These are phyloP conservation scores for Agastache rugosa DNA, from an alignment of 257 asterid genomes.

Conservation along the genomic window DNA sequence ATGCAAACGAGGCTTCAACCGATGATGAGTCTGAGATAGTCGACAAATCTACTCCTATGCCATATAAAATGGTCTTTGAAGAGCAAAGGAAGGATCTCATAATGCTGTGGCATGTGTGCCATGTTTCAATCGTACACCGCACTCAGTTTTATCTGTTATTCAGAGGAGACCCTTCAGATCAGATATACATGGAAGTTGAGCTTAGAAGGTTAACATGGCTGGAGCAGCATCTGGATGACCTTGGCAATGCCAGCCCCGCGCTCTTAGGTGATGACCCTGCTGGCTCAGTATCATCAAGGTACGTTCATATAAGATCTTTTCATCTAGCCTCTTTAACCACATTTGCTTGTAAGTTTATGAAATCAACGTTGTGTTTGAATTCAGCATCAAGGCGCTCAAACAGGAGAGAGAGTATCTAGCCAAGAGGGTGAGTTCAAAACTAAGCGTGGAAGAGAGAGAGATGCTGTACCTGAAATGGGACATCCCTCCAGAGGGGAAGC, in stretches of 20 bases:
- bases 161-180: conserved; percentile 83
- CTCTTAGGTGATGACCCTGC: conserved; percentile 95
- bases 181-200: conserved; percentile 94
- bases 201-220: conserved; percentile 86
- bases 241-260: conserved; percentile 98
- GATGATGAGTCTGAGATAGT: conserved; percentile 60
- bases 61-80: conserved; percentile 72
- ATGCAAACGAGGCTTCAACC: conserved; percentile 63
- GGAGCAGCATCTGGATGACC: conserved; percentile 87
- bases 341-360: not conserved
- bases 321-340: not conserved
- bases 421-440: conserved; percentile 79
- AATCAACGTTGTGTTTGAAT: not conserved
- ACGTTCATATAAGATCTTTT: not conserved
- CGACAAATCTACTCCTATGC: conserved; percentile 59
- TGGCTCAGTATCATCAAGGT: conserved; percentile 88
- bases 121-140: conserved; percentile 86
- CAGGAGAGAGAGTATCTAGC: conserved; percentile 94
- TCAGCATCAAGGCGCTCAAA: conserved; percentile 87
- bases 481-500: conserved; percentile 75
- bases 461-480: conserved; percentile 80
- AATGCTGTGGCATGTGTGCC: conserved; percentile 98
- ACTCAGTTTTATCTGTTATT: conserved; percentile 85
- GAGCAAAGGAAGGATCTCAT: conserved; percentile 84
- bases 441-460: conserved; percentile 83